Evolutionary conservation across 78 protist genomes (phyloP), one percentile per base, ranked within the genome.

Genomic region (Isochrysis galbana): DNA sequence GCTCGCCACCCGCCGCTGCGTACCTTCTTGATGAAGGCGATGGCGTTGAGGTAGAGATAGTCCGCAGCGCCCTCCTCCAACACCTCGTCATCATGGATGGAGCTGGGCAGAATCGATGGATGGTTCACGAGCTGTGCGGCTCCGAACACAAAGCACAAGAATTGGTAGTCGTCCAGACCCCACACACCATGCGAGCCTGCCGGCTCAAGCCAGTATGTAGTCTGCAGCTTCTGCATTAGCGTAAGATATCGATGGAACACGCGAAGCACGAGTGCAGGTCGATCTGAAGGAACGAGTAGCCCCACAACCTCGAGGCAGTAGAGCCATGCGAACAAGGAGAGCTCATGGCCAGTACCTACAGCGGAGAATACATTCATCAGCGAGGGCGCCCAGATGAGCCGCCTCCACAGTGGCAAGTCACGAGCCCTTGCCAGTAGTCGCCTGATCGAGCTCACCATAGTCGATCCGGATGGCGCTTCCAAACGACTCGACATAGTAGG

Each of bases 331-430:
- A 90, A 0, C n/a, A 98, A 94, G 25, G 93, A 36, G 14, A 95
- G 67, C 90, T 98, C 99, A 72, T 98, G 99, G 29, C 99, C 99
- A 1, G 99, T 98, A 10, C 99, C n/a, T n/a, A n/a, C n/a, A n/a
- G n/a, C n/a, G n/a, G n/a, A n/a, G n/a, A n/a, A n/a, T n/a, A n/a
- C n/a, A n/a, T n/a, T n/a, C n/a, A n/a, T n/a, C n/a, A n/a, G n/a
- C n/a, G n/a, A n/a, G n/a, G n/a, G n/a, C n/a, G n/a, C n/a, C n/a
- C n/a, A n/a, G n/a, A n/a, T n/a, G n/a, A n/a, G n/a, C n/a, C n/a
- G n/a, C n/a, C n/a, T n/a, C n/a, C n/a, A n/a, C n/a, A n/a, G n/a
- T n/a, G n/a, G n/a, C n/a, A n/a, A n/a, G n/a, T n/a, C n/a, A n/a
- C n/a, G n/a, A n/a, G n/a, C n/a, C n/a, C n/a, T n/a, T n/a, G n/a